Base-by-base conservation (phyloP, 2,329 filamentous ascomycete species). In the Penicillium sp. region DNA sequence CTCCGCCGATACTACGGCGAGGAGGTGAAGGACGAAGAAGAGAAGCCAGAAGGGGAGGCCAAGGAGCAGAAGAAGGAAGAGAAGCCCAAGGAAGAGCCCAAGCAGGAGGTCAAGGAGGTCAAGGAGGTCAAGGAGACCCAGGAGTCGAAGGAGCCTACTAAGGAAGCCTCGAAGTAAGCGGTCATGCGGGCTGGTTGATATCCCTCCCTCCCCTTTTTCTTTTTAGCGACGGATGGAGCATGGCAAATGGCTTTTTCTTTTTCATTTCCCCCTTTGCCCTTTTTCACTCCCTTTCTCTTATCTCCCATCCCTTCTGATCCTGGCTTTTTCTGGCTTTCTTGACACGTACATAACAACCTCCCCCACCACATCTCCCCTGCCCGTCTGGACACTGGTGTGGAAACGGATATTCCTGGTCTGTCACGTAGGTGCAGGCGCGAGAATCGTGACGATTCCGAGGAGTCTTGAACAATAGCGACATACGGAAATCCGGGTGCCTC, bases 1-100 rank as follows among this genome's bases (percentile, higher is more conserved):
- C 83, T 99, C 70, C 83, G 80, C 72, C 78, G 82, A 64, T 96
- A 91, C 75, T 96, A 89, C 74, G 77, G 81, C 60, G 82, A 85
- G 36, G 58, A 66, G 13, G 43, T 66, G 35, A 49, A 59, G 31
- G 60, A 62, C 2, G 43, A 61, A 38, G 59, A 61, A 35, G 35
- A 54, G 33, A 45, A 62, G 50, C 47, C 51, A 7, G 51, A 62
- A 41, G 49, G 61, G 13, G 33, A 61, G 23, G 13, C 47, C 23
- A 45, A 53, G 31, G 44, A 55, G 6, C 36, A 57, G 41, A 12
- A n/a, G 15, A 38, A 39, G 42, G 42, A 58, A 35, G 51, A 60
- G 17, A 35, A 47, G 39, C 21, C 51, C 42, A n/a, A 53, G 29
- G 48, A 61, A 47, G 58, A 63, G 36, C 19, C 54, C 23, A 53